Evolutionary conservation across 2,329 filamentous ascomycete genomes (phyloP), one percentile per base, ranked within the genome.

Genomic region (Aspergillus fructus): DNA sequence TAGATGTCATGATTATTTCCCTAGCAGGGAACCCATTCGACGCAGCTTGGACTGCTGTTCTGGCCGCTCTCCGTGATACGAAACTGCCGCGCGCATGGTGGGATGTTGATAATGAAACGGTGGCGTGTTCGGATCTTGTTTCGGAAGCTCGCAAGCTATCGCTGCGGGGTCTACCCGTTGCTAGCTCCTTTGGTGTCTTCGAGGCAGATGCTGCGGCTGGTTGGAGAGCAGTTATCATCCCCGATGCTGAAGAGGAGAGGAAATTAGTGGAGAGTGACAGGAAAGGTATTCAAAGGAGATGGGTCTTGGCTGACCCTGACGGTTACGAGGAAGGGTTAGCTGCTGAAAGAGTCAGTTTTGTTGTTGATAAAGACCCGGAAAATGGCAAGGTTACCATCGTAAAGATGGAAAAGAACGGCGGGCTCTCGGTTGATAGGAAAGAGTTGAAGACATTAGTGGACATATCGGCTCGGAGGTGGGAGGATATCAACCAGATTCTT

Each of bases 1-100:
- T 99, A 63, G 93, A 97, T 70, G 82, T 97, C n/a, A 84, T 97
- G 69, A 94, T 96, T 76, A 88, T 99, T 64, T 96, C 91, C 0
- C 86, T 96, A 49, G 93, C 96, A 62, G 93, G 93, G 5, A 96
- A 94, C 68, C 85, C 91, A 1, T 93, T 97, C 63, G 93, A 99
- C 69, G 90, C 91, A 0, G 91, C 91, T 0, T 97, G 93, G 93
- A 84, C 89, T 1, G 87, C 91, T 12, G 82, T 96, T 0, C 74
- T 96, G 21, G 90, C 93, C 8, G 93, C 94, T 6, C 78, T 99
- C 58, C 81, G 80, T 53, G 85, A 94, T 72, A 93, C 91, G 4
- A 85, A 82, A 58, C 77, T 99, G 11, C 94, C 94, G 0, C 79
- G 79, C 50, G 91, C 93, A 13, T 85, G 85, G 73, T 99, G 90